Percentiles rank a stretch among this genome's conserved stretches.
Evolutionary conservation across 2,329 filamentous ascomycete genomes (phyloP).

Genomic region (Cadophora sp.): DNA sequence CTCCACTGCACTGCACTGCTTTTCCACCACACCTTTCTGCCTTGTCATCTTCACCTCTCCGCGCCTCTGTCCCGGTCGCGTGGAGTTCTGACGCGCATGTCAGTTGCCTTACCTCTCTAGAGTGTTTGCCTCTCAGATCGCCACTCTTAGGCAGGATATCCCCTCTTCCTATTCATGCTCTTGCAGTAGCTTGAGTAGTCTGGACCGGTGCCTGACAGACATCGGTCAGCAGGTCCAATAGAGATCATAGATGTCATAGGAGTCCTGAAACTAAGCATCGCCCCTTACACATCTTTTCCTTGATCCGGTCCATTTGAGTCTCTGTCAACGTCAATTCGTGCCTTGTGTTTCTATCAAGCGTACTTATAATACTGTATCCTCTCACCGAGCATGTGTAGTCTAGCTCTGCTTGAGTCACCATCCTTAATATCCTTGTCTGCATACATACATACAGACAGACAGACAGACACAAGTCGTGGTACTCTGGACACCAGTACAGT

Average conservation of each 20-base stretch:
- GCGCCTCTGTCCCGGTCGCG: too few relatives aligned
- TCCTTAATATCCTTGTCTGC: neutral
- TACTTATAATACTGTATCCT: neutral
- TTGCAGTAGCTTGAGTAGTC: neutral
- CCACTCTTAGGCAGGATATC: neutral
- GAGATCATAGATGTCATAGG: neutral
- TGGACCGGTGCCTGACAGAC: neutral
- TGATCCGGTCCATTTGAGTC: neutral
- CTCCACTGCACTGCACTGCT: neutral
- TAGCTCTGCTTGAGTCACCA: neutral
- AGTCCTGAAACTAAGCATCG: neutral
- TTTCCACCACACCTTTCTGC: neutral
- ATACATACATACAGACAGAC: too few relatives aligned
- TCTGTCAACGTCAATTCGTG: too few relatives aligned
- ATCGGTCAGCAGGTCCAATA: neutral
- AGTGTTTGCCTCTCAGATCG: neutral
- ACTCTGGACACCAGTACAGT: neutral
- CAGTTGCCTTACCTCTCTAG: neutral
- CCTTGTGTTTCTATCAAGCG: too few relatives aligned
- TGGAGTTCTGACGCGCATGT: neutral
- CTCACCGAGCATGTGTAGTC: neutral
- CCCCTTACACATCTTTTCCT: neutral
- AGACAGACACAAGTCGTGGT: too few relatives aligned
- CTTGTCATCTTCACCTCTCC: neutral
- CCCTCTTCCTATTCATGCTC: neutral